Conservation (phyloP, 2,329 filamentous ascomycete species). For the Stachybotrys chlorohalonatus region DNA sequence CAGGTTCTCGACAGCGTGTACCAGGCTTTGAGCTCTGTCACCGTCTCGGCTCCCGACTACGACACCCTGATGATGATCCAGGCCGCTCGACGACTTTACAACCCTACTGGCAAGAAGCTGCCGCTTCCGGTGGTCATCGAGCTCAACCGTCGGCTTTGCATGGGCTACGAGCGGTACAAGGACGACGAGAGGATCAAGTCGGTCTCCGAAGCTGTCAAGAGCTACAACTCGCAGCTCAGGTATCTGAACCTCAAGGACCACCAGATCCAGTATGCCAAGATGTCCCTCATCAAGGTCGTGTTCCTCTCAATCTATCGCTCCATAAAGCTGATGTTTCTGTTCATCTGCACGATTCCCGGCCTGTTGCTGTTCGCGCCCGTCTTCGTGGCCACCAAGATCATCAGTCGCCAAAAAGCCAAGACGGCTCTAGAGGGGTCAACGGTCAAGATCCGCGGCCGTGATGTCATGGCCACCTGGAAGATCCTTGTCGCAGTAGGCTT, state of each 20-base stretch:
- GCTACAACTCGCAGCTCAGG: slow-evolving; percentile 80
- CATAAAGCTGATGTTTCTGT: slow-evolving; percentile 65
- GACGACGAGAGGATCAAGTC: slow-evolving; percentile 75
- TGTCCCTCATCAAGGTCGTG: slow-evolving; percentile 68
- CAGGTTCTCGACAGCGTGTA: slow-evolving; percentile 80
- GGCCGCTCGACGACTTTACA: slow-evolving; percentile 86
- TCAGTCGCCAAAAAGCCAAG: slow-evolving; percentile 72
- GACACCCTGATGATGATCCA: slow-evolving; percentile 96
- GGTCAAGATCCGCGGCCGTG: slow-evolving; percentile 79
- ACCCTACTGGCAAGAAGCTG: slow-evolving; percentile 86
- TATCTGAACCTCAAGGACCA: slow-evolving; percentile 86
- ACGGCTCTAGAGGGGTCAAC: slow-evolving; percentile 77
- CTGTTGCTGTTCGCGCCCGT: slow-evolving; percentile 81
- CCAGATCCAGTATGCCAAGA: slow-evolving; percentile 84
- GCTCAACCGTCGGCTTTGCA: slow-evolving; percentile 81
- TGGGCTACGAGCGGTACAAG: slow-evolving; percentile 89
- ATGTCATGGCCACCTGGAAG: slow-evolving; percentile 94
- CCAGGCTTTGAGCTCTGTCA: slow-evolving; percentile 76
- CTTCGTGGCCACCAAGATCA: slow-evolving; percentile 74
- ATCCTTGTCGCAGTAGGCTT: slow-evolving; percentile 79
- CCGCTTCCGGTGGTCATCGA: slow-evolving; percentile 89
- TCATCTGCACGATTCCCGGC: slow-evolving; percentile 76
- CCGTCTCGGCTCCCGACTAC: slow-evolving; percentile 86
- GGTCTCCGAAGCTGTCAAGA: slow-evolving; percentile 65
- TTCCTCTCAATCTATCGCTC: slow-evolving; percentile 72